Evolutionary conservation across 495 filamentous ascomycete species (phyloP), one percentile per base, ranked within the genome.

Genomic region (Echria macrotheca): DNA sequence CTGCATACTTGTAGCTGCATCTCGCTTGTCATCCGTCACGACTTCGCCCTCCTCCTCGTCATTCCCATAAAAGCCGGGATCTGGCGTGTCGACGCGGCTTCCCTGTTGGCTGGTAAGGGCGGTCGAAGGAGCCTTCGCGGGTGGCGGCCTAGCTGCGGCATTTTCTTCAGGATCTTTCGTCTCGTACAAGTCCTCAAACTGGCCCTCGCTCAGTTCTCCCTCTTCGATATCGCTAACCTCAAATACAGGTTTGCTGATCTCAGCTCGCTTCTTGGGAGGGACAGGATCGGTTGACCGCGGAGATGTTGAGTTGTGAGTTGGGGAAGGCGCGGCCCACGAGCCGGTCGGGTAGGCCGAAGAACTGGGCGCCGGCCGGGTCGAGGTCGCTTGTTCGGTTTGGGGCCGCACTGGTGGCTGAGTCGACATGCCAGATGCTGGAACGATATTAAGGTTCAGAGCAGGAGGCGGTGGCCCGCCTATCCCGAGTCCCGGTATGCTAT

Each of bases 121-220:
- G 0, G 51, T 22, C 3, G 44, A 24, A 10, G 47, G 35, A n/a
- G n/a, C n/a, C n/a, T n/a, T n/a, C n/a, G n/a, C n/a, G n/a, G n/a
- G n/a, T n/a, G n/a, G n/a, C n/a, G n/a, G n/a, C n/a, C n/a, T n/a
- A n/a, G n/a, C n/a, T n/a, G n/a, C n/a, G n/a, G n/a, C n/a, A n/a
- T n/a, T n/a, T n/a, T n/a, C n/a, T 31, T 55, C 55, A 12, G 42
- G 59, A 56, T 26, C 12, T 26, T 46, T 35, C 15, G 41, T 32
- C 29, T 70, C 72, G 43, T 76, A 76, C 6, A 74, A 25, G 53
- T 70, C 67, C 40, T 75, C 72, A 32, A 69, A 75, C 54, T 82
- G 82, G 0, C 71, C 74, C 50, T 89, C 86, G 54, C 82, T 86
- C 14, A 90, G 57, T 58, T 91, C 86, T 1, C 85, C 85, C 57